A percentile compares a stretch with the other conserved stretches of the same genome.
Evolutionary conservation across 2,329 filamentous ascomycete species (phyloP).

Genomic region (Colletotrichum simmondsii): DNA sequence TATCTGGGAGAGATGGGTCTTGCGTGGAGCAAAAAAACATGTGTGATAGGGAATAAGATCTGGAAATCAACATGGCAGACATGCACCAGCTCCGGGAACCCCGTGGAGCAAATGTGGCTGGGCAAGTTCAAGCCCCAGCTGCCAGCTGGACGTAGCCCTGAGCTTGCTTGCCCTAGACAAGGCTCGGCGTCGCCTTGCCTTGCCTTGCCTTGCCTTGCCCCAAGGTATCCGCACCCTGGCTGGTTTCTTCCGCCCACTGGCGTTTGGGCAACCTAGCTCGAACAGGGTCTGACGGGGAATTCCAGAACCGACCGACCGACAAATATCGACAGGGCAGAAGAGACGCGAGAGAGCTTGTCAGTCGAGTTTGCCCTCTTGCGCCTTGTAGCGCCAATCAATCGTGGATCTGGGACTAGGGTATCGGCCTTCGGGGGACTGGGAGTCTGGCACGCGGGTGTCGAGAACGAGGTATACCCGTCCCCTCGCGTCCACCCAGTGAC

Average conservation of each 20-base stretch:
- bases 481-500: background rate
- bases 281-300: slow-evolving; percentile 31
- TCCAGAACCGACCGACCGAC: slow-evolving; percentile 31
- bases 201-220: background rate
- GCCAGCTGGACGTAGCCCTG: background rate
- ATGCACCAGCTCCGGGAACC: slow-evolving; percentile 11
- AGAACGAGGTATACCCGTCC: slow-evolving; percentile 1
- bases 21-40: background rate
- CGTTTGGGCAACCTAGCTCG: background rate
- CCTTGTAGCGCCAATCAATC: slow-evolving; percentile 15
- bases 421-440: slow-evolving; percentile 15
- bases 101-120: slow-evolving; percentile 22
- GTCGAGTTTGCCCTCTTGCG: slow-evolving; percentile 19
- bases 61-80: background rate
- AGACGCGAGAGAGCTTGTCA: slow-evolving; percentile 13
- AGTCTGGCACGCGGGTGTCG: slow-evolving; percentile 15
- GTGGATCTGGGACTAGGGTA: slow-evolving; percentile 20
- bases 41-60: slow-evolving; percentile 3
- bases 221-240: background rate
- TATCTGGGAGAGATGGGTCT: slow-evolving; percentile 10
- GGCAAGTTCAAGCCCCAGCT: slow-evolving; percentile 11
- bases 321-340: slow-evolving; percentile 33
- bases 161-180: background rate
- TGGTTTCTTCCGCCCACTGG: background rate
- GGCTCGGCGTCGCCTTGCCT: slow-evolving; percentile 13